Evolutionary conservation across 306 rosid species (phyloP).

Genomic region (Acacia acuminata): DNA sequence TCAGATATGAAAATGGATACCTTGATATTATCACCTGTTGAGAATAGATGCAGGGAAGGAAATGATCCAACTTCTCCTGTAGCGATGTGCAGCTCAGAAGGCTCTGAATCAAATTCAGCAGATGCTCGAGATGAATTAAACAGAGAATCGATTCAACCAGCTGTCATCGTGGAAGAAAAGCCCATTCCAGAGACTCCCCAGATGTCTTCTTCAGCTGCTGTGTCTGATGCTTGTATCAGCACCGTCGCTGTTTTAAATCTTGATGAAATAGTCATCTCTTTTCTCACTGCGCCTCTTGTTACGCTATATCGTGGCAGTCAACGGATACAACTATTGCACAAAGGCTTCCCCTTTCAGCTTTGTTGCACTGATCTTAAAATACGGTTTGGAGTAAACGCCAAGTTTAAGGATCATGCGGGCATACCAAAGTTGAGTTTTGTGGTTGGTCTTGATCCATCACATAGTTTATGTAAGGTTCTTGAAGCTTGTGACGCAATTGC

Average conservation of each 20-base stretch:
- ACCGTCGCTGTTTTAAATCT: slow-evolving; percentile 52
- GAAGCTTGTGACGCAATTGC: slow-evolving; percentile 70
- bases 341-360: slow-evolving; percentile 63
- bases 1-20: slow-evolving; percentile 39
- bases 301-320: slow-evolving; percentile 58
- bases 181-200: slow-evolving; percentile 39
- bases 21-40: slow-evolving; percentile 35
- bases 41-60: slow-evolving; percentile 35
- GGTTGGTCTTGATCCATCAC: slow-evolving; percentile 57
- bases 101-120: slow-evolving; percentile 23
- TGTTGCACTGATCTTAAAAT: slow-evolving; percentile 61
- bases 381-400: slow-evolving; percentile 76
- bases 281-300: slow-evolving; percentile 59
- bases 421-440: slow-evolving; percentile 71
- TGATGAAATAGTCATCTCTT: slow-evolving; percentile 52
- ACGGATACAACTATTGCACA: slow-evolving; percentile 60
- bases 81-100: slow-evolving; percentile 31
- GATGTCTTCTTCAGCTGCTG: slow-evolving; percentile 44
- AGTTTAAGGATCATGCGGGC: slow-evolving; percentile 72
- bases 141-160: slow-evolving; percentile 41
- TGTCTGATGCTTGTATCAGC: slow-evolving; percentile 30
- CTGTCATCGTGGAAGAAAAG: slow-evolving; percentile 47
- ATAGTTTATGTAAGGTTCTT: slow-evolving; percentile 71
- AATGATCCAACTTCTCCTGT: slow-evolving; percentile 55
- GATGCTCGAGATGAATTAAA: slow-evolving; percentile 41